Evolutionary conservation across 2,329 filamentous ascomycete species (phyloP).

Genomic region (Aureobasidium leucospermi): DNA sequence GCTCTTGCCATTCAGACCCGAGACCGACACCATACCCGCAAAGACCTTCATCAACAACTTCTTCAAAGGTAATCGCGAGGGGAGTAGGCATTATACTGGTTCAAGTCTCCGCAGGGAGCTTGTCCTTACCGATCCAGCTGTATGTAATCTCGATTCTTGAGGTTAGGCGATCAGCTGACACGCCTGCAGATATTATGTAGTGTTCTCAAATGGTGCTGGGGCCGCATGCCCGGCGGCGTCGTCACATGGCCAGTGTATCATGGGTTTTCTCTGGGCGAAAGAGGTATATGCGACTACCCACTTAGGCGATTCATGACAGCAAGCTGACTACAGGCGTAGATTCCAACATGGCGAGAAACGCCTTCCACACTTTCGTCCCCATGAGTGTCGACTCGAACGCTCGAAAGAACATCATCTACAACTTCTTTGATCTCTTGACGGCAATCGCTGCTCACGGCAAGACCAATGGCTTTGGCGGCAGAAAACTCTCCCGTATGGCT

Average conservation of each 20-base stretch:
- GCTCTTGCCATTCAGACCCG: slow-evolving; percentile 86
- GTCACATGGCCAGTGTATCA: slow-evolving; percentile 98
- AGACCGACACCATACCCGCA: slow-evolving; percentile 83
- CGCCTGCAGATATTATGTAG: slow-evolving; percentile 71
- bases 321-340: slow-evolving; percentile 47
- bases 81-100: slow-evolving; percentile 52
- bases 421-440: slow-evolving; percentile 90
- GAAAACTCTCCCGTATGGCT: slow-evolving; percentile 89
- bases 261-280: slow-evolving; percentile 88
- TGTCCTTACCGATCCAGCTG: slow-evolving; percentile 88
- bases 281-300: slow-evolving; percentile 50
- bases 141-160: slow-evolving; percentile 33
- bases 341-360: slow-evolving; percentile 82
- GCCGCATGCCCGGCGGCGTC: slow-evolving; percentile 78
- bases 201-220: slow-evolving; percentile 98
- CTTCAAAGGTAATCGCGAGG: slow-evolving; percentile 64
- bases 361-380: slow-evolving; percentile 94
- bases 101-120: slow-evolving; percentile 74
- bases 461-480: slow-evolving; percentile 82
- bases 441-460: slow-evolving; percentile 91
- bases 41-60: slow-evolving; percentile 90
- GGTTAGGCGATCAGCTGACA: slow-evolving; percentile 17
- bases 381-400: slow-evolving; percentile 84
- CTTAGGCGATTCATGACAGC: not conserved
- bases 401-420: slow-evolving; percentile 81